Conservation (phyloP, 306 rosid species). For the Vigna nakashimae region DNA sequence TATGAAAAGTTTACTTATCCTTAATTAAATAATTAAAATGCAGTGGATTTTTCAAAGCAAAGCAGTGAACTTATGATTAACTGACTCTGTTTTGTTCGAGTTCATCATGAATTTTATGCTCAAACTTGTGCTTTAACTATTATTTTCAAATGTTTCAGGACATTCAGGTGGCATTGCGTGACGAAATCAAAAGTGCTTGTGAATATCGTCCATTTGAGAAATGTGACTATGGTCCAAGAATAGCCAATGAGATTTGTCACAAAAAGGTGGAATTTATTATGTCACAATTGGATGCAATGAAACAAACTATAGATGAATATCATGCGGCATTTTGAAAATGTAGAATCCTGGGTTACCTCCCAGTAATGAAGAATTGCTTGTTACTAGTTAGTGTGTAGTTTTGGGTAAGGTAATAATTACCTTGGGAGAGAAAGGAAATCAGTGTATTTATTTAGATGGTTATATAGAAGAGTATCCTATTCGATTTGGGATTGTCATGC, state of each 20-base stretch:
- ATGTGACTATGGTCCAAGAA: slow-evolving; percentile 87
- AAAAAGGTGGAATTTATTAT: slow-evolving; percentile 75
- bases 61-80: slow-evolving; percentile 1
- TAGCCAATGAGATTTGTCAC: slow-evolving; percentile 83
- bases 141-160: slow-evolving; percentile 53
- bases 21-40: background rate
- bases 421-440: background rate
- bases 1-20: background rate
- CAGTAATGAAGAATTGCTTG: background rate
- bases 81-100: slow-evolving; percentile 16
- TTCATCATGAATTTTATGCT: slow-evolving; percentile 26
- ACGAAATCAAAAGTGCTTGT: slow-evolving; percentile 92
- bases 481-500: background rate
- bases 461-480: background rate
- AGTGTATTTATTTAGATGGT: background rate
- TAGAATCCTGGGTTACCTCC: background rate
- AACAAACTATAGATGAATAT: slow-evolving; percentile 75
- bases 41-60: background rate
- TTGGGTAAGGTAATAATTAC: background rate
- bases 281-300: slow-evolving; percentile 80
- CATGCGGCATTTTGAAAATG: slow-evolving; percentile 55
- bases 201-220: slow-evolving; percentile 97
- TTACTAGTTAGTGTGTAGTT: background rate
- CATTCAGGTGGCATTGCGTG: slow-evolving; percentile 86
- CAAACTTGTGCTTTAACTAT: background rate